Base-by-base conservation (phyloP, 2,329 filamentous ascomycete genomes). In the Rhynchosporium secalis region DNA sequence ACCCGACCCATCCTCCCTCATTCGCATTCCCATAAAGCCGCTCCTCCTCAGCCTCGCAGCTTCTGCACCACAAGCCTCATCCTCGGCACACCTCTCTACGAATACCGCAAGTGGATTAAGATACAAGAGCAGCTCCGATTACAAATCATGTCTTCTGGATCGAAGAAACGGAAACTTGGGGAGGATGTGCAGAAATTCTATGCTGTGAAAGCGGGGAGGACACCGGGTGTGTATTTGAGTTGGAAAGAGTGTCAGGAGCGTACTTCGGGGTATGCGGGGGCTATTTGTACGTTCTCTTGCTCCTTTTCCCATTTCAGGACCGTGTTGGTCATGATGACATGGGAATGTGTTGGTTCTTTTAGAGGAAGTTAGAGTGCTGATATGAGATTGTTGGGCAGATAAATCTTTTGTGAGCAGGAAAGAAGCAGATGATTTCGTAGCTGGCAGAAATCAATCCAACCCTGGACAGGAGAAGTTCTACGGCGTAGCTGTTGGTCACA, bases 381-480 rank as follows among this genome's bases (percentile, higher is more conserved):
- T 33, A 28, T 47, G 20, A 62, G 68, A n/a, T 49, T 58, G 56
- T 28, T 43, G 26, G 46, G 38, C 64, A 95, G 91, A 90, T 79
- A 94, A 95, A 78, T 91, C 89, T 1, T 97, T 96, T 73, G 77
- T 81, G 9, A 86, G 83, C 0, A 79, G 82, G 62, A 83, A 87
- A 65, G 92, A 96, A 63, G 94, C 94, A n/a, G 83, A 90, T 70
- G 86, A 85, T 1, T 97, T 91, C 73, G 80, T 91, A 31, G 85
- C 82, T 1, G 90, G 90, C 52, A 82, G 81, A 72, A 69, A 46
- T 67, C 76, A 26, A 71, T 77, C 28, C 74, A 78, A 46, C 70
- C 77, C 54, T 74, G 78, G 56, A 48, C 3, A 43, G 49, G 80
- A 51, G 72, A 78, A 56, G 79, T 88, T 81, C 74, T 88, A 88